Conservation (phyloP, 306 rosid species). For the Dryas drummondii region DNA sequence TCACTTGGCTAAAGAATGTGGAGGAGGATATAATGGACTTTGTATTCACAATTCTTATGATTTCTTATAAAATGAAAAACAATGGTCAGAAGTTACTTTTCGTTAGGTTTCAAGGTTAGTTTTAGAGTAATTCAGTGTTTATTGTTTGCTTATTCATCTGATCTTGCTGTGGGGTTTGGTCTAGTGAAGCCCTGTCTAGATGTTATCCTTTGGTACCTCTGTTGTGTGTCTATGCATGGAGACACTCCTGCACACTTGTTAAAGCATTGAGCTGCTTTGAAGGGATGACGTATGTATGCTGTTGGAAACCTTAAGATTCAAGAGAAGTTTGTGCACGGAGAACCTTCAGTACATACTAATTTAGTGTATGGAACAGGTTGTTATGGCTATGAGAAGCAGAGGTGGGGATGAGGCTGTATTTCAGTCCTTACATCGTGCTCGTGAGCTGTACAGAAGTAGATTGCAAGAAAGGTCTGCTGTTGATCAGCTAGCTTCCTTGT, state of each 20-base stretch:
- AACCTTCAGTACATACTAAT: conserved; percentile 3
- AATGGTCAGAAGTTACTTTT: too few species aligned
- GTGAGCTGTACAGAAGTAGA: conserved; percentile 65
- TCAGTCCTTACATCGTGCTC: conserved; percentile 77
- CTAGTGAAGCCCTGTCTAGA: neutral
- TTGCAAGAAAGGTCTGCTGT: conserved; percentile 65
- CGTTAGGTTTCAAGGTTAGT: neutral
- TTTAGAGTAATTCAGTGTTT: neutral
- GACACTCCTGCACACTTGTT: neutral
- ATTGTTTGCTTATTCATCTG: neutral
- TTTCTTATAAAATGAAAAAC: too few species aligned
- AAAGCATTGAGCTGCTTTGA: neutral
- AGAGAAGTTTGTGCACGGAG: neutral
- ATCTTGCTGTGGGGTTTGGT: neutral
- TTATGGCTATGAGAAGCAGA: conserved; percentile 61
- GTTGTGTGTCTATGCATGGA: neutral
- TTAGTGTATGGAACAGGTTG: conserved; percentile 53
- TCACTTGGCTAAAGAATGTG: too few species aligned
- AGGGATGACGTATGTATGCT: neutral
- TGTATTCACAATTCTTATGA: too few species aligned
- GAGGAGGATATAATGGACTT: too few species aligned
- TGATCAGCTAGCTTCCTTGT: conserved; percentile 88
- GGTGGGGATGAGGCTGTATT: conserved; percentile 94
- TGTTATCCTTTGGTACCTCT: neutral
- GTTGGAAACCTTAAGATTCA: neutral